Conservation (phyloP, 306 rosid species). For the Potentilla sterilis region DNA sequence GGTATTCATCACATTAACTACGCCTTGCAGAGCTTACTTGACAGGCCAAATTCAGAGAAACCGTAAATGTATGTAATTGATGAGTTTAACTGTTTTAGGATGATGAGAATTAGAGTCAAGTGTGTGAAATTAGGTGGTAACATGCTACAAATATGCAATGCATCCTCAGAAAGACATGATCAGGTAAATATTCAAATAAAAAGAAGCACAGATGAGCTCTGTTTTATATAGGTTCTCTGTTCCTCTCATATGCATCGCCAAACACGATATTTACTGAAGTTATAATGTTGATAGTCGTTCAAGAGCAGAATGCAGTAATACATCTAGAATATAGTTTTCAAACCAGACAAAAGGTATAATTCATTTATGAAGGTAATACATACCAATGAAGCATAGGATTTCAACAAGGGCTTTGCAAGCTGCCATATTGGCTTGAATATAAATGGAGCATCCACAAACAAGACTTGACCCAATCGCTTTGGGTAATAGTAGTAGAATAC, state of each 20-base stretch:
- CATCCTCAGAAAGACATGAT: background rate
- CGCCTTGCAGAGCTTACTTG: background rate
- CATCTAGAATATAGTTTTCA: background rate
- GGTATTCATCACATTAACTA: background rate
- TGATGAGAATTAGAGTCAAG: background rate
- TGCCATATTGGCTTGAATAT: conserved; percentile 90
- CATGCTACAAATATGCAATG: background rate
- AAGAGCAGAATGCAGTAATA: background rate
- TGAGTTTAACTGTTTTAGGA: background rate
- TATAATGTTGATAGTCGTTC: background rate
- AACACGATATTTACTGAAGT: background rate
- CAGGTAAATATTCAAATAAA: background rate
- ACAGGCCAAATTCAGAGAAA: background rate
- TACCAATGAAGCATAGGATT: conserved; percentile 86
- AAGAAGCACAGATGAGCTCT: background rate
- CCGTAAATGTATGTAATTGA: background rate
- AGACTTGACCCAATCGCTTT: conserved; percentile 69
- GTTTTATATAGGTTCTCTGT: background rate
- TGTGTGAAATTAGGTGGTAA: background rate
- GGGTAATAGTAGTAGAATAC: conserved; percentile 86
- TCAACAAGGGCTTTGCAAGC: conserved; percentile 71
- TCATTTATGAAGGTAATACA: conserved; percentile 20
- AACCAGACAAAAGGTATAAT: background rate
- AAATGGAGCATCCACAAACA: conserved; percentile 86
- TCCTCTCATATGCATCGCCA: conserved; percentile 6